phyloP scores from a whole-genome alignment of 2,329 filamentous ascomycete genomes.

The Botryotinia convoluta region DNA sequence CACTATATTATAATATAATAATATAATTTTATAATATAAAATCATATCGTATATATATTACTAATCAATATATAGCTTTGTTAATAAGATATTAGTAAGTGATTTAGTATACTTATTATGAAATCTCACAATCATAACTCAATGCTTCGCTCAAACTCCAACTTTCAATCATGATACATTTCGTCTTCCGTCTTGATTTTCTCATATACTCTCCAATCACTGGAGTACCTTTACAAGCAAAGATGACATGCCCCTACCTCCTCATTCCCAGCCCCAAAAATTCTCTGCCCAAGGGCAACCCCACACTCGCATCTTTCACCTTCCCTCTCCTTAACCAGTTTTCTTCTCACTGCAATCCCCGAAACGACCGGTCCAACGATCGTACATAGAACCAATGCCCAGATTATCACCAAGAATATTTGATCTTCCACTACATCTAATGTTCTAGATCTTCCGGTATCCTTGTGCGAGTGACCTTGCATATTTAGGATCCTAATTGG shows the following conservation, averaged over 20 bases:
- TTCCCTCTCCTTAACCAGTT: neutral
- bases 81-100: too few relatives aligned
- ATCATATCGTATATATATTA: too few relatives aligned
- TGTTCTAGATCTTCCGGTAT: neutral
- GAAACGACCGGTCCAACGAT: constrained; percentile 47
- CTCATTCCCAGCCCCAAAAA: neutral
- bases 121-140: neutral
- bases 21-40: too few relatives aligned
- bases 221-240: neutral
- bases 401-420: constrained; percentile 52
- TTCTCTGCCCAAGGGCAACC: neutral
- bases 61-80: too few relatives aligned
- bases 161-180: neutral
- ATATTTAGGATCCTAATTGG: neutral
- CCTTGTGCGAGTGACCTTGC: neutral
- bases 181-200: neutral
- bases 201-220: neutral
- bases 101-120: too few relatives aligned
- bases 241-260: neutral
- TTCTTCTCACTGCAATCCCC: constrained; percentile 8
- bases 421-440: constrained; percentile 31
- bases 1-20: too few relatives aligned
- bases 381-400: constrained; percentile 56
- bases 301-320: neutral
- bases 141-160: neutral